These are phyloP conservation scores for Fusarium papillatum DNA, from an alignment of 2,329 filamentous ascomycete genomes.

Conservation along the genomic window DNA sequence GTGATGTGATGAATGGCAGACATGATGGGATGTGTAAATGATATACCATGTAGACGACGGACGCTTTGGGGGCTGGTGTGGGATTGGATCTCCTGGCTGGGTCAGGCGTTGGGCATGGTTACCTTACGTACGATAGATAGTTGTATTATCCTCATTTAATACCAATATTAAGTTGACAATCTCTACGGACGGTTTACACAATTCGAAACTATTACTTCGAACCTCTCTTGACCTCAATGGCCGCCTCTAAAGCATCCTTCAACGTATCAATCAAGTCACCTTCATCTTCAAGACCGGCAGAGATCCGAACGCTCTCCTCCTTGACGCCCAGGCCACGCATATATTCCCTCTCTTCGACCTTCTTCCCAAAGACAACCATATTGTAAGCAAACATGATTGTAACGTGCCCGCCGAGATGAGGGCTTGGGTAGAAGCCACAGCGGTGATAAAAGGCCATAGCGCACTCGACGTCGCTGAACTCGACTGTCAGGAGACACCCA, in stretches of 20 bases:
- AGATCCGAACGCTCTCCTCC: constrained; percentile 59
- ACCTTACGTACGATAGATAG: constrained; percentile 31
- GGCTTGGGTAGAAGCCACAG: constrained; percentile 62
- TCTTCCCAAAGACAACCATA: constrained; percentile 57
- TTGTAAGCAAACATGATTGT: constrained; percentile 65
- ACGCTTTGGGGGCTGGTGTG: constrained; percentile 21
- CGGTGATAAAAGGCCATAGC: constrained; percentile 64
- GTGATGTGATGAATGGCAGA: constrained; percentile 5
- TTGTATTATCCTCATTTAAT: constrained; percentile 28
- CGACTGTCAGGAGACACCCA: constrained; percentile 67
- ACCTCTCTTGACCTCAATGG: constrained; percentile 28
- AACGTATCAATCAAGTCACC: constrained; percentile 57
- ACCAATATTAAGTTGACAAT: neutral
- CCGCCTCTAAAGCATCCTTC: constrained; percentile 48
- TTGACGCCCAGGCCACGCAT: constrained; percentile 54
- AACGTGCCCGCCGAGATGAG: constrained; percentile 66
- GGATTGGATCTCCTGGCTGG: constrained; percentile 27
- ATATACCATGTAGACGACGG: constrained; percentile 40
- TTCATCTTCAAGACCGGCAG: constrained; percentile 61
- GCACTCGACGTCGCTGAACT: constrained; percentile 58
- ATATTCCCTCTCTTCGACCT: constrained; percentile 51
- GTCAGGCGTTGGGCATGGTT: constrained; percentile 42
- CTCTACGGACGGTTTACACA: neutral
- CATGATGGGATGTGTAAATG: constrained; percentile 40
- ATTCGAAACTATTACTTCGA: neutral